Percentiles rank a stretch among this genome's conserved stretches.
Evolutionary conservation across 805 yeast genomes (phyloP).

Genomic region (Kodamaea kakaduensis): DNA sequence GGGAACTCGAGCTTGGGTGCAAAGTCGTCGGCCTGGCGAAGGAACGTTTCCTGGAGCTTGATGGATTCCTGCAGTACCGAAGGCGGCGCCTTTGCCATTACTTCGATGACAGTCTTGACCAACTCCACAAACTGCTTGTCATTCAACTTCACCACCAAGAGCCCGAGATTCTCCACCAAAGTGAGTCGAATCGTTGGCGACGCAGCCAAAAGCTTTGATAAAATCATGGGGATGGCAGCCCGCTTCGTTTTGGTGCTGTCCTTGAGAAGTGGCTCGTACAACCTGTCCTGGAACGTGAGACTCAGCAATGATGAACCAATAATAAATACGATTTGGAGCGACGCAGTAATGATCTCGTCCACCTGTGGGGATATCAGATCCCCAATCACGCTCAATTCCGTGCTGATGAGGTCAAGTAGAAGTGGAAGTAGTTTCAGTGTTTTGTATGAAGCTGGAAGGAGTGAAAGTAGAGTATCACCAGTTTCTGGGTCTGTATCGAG

Average conservation of each 20-base stretch:
- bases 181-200: conserved; percentile 32
- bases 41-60: conserved; percentile 49
- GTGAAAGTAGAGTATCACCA: conserved; percentile 22
- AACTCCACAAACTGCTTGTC: conserved; percentile 48
- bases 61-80: conserved; percentile 26
- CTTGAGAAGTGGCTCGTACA: conserved; percentile 45
- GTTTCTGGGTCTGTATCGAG: conserved; percentile 23
- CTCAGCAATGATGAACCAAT: conserved; percentile 69
- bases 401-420: conserved; percentile 48
- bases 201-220: conserved; percentile 25
- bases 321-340: conserved; percentile 53
- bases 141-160: conserved; percentile 47
- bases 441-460: conserved; percentile 44
- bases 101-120: conserved; percentile 43
- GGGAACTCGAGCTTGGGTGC: conserved; percentile 57
- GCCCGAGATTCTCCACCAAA: conserved; percentile 42
- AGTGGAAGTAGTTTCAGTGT: conserved; percentile 73
- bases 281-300: conserved; percentile 69
- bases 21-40: conserved; percentile 40
- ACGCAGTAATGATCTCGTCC: conserved; percentile 41
- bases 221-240: conserved; percentile 13
- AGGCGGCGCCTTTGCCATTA: conserved; percentile 23
- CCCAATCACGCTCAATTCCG: conserved; percentile 28
- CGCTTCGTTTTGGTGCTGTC: conserved; percentile 22
- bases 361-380: conserved; percentile 21